A percentile compares a stretch with the other conserved stretches of the same genome.
phyloP scores from a whole-genome alignment of 2,329 filamentous ascomycete species.

The Penicillium concentricum region DNA sequence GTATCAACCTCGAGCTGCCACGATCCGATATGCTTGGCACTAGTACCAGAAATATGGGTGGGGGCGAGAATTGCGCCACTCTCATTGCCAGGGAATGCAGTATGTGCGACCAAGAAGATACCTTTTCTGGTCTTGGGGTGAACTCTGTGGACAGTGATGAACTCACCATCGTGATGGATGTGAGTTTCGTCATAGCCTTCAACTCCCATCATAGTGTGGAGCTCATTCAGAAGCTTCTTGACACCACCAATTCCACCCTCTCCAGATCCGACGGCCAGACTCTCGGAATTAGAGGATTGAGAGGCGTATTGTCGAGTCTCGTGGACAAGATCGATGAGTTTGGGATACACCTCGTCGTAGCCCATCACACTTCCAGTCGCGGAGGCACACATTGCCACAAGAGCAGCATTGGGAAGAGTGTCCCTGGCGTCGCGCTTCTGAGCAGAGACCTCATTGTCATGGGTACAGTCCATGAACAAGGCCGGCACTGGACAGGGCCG shows the following conservation, averaged over 20 bases:
- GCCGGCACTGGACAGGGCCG: constrained; percentile 87
- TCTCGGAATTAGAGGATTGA: constrained; percentile 61
- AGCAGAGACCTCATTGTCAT: constrained; percentile 94
- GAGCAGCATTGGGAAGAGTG: constrained; percentile 86
- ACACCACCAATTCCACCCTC: constrained; percentile 83
- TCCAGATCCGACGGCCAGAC: constrained; percentile 59
- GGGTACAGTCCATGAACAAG: constrained; percentile 98
- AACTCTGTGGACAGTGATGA: constrained; percentile 92
- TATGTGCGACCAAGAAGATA: constrained; percentile 93
- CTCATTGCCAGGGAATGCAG: constrained; percentile 87
- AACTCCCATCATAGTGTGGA: constrained; percentile 93
- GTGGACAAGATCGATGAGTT: constrained; percentile 86
- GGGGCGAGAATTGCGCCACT: constrained; percentile 78
- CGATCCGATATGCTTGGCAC: constrained; percentile 79
- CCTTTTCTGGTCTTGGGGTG: constrained; percentile 90
- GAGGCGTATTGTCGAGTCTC: constrained; percentile 84
- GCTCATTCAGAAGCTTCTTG: constrained; percentile 90
- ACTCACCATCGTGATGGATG: constrained; percentile 93
- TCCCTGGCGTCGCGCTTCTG: constrained; percentile 94
- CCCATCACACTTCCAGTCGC: constrained; percentile 96
- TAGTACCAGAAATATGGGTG: constrained; percentile 78
- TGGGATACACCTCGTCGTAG: constrained; percentile 94
- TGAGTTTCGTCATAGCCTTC: constrained; percentile 94
- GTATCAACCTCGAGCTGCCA: constrained; percentile 90
- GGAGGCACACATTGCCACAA: constrained; percentile 94